Conservation (phyloP, 352 stramenopile species). For the Nothophytophthora sp. region DNA sequence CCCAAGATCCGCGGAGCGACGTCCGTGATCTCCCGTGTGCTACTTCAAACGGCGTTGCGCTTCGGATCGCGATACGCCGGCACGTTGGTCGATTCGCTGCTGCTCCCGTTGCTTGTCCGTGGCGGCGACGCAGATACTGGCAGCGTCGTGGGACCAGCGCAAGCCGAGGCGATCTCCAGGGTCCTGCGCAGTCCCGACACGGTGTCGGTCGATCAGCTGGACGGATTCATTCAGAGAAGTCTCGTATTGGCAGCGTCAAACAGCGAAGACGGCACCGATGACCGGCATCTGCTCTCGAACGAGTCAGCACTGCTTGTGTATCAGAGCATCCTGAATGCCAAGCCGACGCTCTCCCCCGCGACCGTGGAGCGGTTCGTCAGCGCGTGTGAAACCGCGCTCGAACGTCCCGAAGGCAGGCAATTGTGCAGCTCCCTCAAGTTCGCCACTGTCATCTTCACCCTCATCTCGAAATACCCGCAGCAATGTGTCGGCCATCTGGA, state of each 20-base stretch:
- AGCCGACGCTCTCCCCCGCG: slow-evolving; percentile 40
- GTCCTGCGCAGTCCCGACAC: slow-evolving; percentile 55
- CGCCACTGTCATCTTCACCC: slow-evolving; percentile 61
- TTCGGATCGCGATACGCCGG: slow-evolving; percentile 50
- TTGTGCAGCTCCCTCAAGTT: slow-evolving; percentile 57
- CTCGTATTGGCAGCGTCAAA: slow-evolving; percentile 5
- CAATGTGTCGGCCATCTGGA: slow-evolving; percentile 48
- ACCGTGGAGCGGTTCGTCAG: slow-evolving; percentile 53
- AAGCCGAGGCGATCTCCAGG: slow-evolving; percentile 71
- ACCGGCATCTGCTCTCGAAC: slow-evolving; percentile 52
- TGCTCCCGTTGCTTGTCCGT: slow-evolving; percentile 52
- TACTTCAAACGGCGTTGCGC: slow-evolving; percentile 58
- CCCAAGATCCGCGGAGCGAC: slow-evolving; percentile 55
- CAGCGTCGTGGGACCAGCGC: slow-evolving; percentile 34
- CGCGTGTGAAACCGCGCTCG: slow-evolving; percentile 42
- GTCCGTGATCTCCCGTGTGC: slow-evolving; percentile 73
- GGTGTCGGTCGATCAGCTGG: slow-evolving; percentile 47
- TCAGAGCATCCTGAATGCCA: slow-evolving; percentile 70
- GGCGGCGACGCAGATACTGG: not conserved
- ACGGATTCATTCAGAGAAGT: slow-evolving; percentile 44
- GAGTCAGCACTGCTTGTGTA: slow-evolving; percentile 71
- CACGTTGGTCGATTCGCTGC: slow-evolving; percentile 49
- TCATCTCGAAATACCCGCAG: slow-evolving; percentile 62
- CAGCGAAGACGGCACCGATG: slow-evolving; percentile 1
- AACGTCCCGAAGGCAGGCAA: slow-evolving; percentile 28